These are phyloP conservation scores for Nitzschia sp. DNA, from an alignment of 108 stramenopile genomes.

Conservation along the genomic window DNA sequence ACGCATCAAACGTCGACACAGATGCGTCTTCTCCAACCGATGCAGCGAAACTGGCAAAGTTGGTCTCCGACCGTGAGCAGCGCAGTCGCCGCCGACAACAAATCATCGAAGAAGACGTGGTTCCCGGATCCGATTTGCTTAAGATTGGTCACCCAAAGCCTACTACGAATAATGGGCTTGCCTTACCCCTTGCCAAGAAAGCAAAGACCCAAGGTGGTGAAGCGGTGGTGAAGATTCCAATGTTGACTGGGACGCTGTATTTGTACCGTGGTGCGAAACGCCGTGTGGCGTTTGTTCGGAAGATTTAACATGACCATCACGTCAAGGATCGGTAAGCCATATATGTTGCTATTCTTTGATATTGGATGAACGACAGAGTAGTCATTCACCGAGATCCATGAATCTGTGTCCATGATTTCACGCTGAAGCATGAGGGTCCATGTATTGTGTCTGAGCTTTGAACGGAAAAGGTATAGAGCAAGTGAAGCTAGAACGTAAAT, in stretches of 20 bases:
- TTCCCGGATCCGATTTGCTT: neutral
- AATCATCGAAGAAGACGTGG: slow-evolving; percentile 6
- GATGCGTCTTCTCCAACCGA: neutral
- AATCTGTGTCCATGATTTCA: neutral
- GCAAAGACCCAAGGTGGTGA: slow-evolving; percentile 32
- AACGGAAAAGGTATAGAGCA: no score
- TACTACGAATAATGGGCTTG: neutral
- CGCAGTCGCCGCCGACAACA: slow-evolving; percentile 25
- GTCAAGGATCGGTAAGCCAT: no score
- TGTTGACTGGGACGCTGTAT: slow-evolving; percentile 64
- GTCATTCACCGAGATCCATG: neutral
- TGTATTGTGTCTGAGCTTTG: no score
- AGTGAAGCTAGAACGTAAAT: no score
- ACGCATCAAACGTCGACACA: slow-evolving; percentile 10
- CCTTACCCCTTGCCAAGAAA: slow-evolving; percentile 33
- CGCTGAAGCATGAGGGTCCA: neutral
- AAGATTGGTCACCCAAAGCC: neutral
- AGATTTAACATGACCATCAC: slow-evolving; percentile 14
- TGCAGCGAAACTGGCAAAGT: neutral
- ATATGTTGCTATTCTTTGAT: neutral
- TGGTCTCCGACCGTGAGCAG: slow-evolving; percentile 16
- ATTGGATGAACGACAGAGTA: no score
- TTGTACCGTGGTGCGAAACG: slow-evolving; percentile 49
- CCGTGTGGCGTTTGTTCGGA: slow-evolving; percentile 54
- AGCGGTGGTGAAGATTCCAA: slow-evolving; percentile 52